Conservation (phyloP, 2,329 filamentous ascomycete genomes). For the Biscogniauxia sp. region DNA sequence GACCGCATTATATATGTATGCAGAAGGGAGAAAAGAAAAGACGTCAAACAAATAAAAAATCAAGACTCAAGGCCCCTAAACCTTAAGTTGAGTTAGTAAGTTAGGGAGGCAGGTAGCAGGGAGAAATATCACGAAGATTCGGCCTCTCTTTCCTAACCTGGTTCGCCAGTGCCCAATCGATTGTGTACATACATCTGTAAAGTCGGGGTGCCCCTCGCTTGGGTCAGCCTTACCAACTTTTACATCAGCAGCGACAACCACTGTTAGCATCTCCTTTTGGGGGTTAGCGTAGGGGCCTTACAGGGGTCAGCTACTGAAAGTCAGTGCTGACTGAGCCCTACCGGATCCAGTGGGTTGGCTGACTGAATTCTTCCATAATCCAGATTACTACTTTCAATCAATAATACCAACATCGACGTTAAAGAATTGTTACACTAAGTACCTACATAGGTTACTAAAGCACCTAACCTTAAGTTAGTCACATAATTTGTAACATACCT, state of each 20-base stretch:
- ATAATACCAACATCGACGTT: too few relatives aligned
- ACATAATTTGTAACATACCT: too few relatives aligned
- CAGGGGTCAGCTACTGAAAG: not conserved
- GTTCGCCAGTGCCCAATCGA: not conserved
- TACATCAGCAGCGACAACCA: conserved; percentile 2
- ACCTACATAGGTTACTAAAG: too few relatives aligned
- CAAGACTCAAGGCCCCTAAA: too few relatives aligned
- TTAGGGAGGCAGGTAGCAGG: not conserved
- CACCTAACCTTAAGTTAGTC: too few relatives aligned
- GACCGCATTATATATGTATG: conserved; percentile 36
- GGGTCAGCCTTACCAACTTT: conserved; percentile 4
- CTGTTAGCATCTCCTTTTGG: not conserved
- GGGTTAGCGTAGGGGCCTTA: not conserved
- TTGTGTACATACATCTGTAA: too few relatives aligned
- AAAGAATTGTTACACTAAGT: too few relatives aligned
- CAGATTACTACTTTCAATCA: not conserved
- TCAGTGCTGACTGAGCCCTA: not conserved
- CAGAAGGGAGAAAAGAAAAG: conserved; percentile 5
- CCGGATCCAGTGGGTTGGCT: not conserved
- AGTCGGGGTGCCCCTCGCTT: not conserved
- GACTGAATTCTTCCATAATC: conserved; percentile 3
- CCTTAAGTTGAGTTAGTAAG: too few relatives aligned
- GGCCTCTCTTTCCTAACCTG: conserved; percentile 2
- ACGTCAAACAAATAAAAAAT: not conserved
- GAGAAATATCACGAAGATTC: conserved; percentile 23